Percentiles rank a stretch among this genome's conserved stretches.
phyloP scores from a whole-genome alignment of 78 protist species.

The Corallochytrium limacisporum region DNA sequence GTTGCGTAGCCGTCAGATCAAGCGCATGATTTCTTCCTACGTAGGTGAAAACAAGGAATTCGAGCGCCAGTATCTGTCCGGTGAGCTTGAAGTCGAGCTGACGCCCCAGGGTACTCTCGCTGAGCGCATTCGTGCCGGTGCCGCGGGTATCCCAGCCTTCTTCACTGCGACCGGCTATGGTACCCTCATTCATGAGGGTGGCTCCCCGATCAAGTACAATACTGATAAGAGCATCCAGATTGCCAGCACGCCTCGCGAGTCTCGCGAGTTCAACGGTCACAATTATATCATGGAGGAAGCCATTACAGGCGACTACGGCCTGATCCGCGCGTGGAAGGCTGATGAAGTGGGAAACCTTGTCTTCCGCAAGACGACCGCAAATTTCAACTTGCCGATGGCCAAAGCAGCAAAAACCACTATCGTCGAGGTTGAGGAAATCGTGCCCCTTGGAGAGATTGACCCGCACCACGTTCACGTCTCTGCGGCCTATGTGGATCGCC shows the following conservation, averaged over 20 bases:
- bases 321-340: conserved; percentile 82
- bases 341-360: conserved; percentile 76
- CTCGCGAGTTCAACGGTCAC: conserved; percentile 18
- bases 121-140: conserved; percentile 88
- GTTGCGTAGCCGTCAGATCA: conserved; percentile 56
- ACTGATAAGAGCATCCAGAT: conserved; percentile 55
- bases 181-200: conserved; percentile 73
- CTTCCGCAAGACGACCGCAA: conserved; percentile 71
- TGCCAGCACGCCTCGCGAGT: conserved; percentile 53
- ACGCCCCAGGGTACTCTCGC: conserved; percentile 94
- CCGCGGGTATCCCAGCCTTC: conserved; percentile 96
- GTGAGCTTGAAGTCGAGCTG: conserved; percentile 89
- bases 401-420: conserved; percentile 65
- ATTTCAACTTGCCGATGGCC: conserved; percentile 78
- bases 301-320: conserved; percentile 73
- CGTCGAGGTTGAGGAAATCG: conserved; percentile 87
- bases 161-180: conserved; percentile 87
- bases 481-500: conserved; percentile 64
- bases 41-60: conserved; percentile 88
- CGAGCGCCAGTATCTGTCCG: conserved; percentile 70
- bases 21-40: conserved; percentile 80
- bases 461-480: conserved; percentile 79
- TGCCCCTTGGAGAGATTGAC: conserved; percentile 54
- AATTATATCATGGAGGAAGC: conserved; percentile 63
- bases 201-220: conserved; percentile 71